Evolutionary conservation across 75 land plant species (phyloP), one percentile per base, ranked within the genome.

Genomic region (Chamaecyparis obtusa): DNA sequence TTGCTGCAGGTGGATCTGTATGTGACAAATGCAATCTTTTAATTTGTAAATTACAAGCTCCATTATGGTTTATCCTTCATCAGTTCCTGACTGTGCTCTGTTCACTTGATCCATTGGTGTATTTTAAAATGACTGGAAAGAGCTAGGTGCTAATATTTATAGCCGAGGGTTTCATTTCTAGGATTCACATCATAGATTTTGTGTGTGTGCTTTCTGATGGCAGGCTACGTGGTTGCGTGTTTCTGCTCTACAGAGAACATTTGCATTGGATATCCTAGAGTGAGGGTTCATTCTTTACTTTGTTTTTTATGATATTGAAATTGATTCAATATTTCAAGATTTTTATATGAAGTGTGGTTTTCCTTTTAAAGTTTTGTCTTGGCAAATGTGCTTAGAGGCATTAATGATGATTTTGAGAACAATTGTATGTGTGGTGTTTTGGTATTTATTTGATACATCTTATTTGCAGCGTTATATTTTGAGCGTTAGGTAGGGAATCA

Each of bases 1-100:
- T 98, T 94, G 97, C 99, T 86, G 97, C 94, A 90, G 99, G 99
- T 94, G 99, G 99, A 93, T 92, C 94, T 92, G 99, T 98, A 95
- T 90, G 99, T 94, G 75, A 84, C 74, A 56, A 46, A 56, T 87
- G 81, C 14, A 80, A 85, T 19, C 51, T 41, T 46, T 30, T 27
- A 21, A 51, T 81, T 81, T 81, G n/a, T 44, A 81, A 46, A 81
- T 46, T 81, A n/a, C 83, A 41, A 81, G 83, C 54, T 81, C 24
- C 83, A 43, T 81, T 32, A 81, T 81, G 30, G 15, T 81, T 81
- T 78, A 24, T 81, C 27, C 15, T 2, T 81, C 43, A 11, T 37
- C 30, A 46, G 10, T 81, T 81, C 24, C 46, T 81, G 49, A 30
- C 24, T 44, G 2, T 80, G 48, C n/a, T 44, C 48, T 80, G 30